These are phyloP conservation scores for Thalassiosira tumida DNA, from an alignment of 352 stramenopile species.

Conservation along the genomic window DNA sequence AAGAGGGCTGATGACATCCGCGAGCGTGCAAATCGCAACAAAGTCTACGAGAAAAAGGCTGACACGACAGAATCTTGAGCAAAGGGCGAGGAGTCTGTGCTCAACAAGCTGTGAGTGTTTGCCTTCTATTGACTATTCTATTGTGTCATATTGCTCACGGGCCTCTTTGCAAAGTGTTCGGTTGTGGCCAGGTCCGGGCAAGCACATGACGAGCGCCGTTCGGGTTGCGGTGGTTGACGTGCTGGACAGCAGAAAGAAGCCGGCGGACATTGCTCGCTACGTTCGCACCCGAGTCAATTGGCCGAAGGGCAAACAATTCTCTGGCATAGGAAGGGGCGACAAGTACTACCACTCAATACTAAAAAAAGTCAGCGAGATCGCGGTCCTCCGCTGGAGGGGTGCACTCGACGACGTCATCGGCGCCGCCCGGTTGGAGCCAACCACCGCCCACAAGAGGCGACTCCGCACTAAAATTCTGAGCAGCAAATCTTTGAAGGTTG, in stretches of 20 bases:
- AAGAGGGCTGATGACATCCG: too few species aligned
- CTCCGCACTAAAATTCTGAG: neutral
- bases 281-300: neutral
- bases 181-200: too few species aligned
- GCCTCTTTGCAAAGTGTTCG: too few species aligned
- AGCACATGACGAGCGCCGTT: too few species aligned
- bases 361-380: neutral
- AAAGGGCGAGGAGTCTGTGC: neutral
- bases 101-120: slow-evolving; percentile 14
- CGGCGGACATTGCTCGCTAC: too few species aligned
- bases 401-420: neutral
- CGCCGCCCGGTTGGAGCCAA: too few species aligned
- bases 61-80: neutral
- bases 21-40: neutral
- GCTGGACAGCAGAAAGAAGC: too few species aligned
- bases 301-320: neutral
- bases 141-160: too few species aligned
- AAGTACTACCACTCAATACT: neutral
- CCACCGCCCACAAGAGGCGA: neutral
- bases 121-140: too few species aligned
- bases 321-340: neutral
- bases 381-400: neutral
- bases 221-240: too few species aligned
- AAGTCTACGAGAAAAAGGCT: neutral
- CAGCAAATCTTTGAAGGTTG: neutral